A percentile compares a stretch with the other conserved stretches of the same genome.
Conservation (phyloP, 2,329 filamentous ascomycete species). For the Rhexocercosporidium sp. region DNA sequence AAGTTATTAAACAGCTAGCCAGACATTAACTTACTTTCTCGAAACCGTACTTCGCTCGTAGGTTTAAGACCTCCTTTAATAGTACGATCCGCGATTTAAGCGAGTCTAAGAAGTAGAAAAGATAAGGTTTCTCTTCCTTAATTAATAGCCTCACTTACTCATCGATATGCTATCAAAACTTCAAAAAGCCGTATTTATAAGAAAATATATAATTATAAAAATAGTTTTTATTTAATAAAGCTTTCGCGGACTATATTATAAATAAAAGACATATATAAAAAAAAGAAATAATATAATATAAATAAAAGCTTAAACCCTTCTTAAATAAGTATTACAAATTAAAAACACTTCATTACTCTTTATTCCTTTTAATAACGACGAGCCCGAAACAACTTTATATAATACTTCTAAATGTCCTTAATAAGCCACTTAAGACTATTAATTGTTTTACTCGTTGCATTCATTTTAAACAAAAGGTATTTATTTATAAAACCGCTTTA, state of each 20-base stretch:
- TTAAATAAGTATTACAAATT: conserved; percentile 5
- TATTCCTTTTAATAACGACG: neutral
- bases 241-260: neutral
- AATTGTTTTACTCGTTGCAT: neutral
- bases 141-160: too few relatives aligned
- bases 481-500: neutral
- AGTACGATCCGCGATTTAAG: too few relatives aligned
- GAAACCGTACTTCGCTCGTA: too few relatives aligned
- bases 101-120: too few relatives aligned
- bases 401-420: neutral
- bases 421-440: neutral
- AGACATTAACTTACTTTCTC: too few relatives aligned
- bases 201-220: neutral
- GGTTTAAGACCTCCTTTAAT: too few relatives aligned
- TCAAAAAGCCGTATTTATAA: conserved; percentile 1
- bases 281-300: conserved; percentile 1
- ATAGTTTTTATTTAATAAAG: neutral
- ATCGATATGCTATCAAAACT: neutral
- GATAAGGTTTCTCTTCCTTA: too few relatives aligned
- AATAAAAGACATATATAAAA: neutral
- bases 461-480: neutral
- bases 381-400: neutral
- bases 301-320: neutral
- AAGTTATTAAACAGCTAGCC: too few relatives aligned
- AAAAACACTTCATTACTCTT: neutral